These are phyloP conservation scores for Cylindrotheca closterium DNA, from an alignment of 108 stramenopile genomes.

Conservation along the genomic window DNA sequence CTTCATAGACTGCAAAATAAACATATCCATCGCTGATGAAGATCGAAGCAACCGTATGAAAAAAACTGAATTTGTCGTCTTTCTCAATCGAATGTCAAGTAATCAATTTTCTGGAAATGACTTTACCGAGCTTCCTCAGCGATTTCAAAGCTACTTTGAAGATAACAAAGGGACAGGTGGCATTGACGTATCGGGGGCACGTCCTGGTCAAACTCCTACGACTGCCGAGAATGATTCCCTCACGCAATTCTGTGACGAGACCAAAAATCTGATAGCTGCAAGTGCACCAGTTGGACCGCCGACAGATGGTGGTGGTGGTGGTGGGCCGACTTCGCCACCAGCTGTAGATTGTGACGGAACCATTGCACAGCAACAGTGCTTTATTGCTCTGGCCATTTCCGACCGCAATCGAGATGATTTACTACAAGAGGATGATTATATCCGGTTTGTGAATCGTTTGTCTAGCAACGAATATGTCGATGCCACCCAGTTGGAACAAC, in stretches of 20 bases:
- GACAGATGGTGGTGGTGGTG: slow-evolving; percentile 1
- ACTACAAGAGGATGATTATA: slow-evolving; percentile 34
- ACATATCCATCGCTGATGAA: slow-evolving; percentile 26
- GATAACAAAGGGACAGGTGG: slow-evolving; percentile 1
- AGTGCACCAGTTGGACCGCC: slow-evolving; percentile 12
- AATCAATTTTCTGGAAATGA: slow-evolving; percentile 7
- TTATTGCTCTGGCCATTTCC: slow-evolving; percentile 24
- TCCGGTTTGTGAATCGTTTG: slow-evolving; percentile 42
- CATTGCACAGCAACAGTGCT: slow-evolving; percentile 25
- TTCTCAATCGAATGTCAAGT: slow-evolving; percentile 20
- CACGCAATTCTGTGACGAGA: slow-evolving; percentile 15
- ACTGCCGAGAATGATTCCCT: slow-evolving; percentile 18
- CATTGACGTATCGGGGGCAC: slow-evolving; percentile 35
- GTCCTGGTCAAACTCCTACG: slow-evolving; percentile 25
- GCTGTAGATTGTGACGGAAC: slow-evolving; percentile 15
- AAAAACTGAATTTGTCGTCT: slow-evolving; percentile 21
- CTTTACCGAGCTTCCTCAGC: slow-evolving; percentile 24
- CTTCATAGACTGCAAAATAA: slow-evolving; percentile 21
- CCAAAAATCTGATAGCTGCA: not conserved
- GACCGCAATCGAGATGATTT: slow-evolving; percentile 31
- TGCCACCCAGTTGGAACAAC: slow-evolving; percentile 12
- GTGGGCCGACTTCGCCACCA: not conserved
- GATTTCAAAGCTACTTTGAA: slow-evolving; percentile 21
- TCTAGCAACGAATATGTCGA: slow-evolving; percentile 18
- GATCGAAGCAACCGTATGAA: slow-evolving; percentile 27